phyloP scores from a whole-genome alignment of 2,329 filamentous ascomycete genomes.

The Geosmithia morbida region DNA sequence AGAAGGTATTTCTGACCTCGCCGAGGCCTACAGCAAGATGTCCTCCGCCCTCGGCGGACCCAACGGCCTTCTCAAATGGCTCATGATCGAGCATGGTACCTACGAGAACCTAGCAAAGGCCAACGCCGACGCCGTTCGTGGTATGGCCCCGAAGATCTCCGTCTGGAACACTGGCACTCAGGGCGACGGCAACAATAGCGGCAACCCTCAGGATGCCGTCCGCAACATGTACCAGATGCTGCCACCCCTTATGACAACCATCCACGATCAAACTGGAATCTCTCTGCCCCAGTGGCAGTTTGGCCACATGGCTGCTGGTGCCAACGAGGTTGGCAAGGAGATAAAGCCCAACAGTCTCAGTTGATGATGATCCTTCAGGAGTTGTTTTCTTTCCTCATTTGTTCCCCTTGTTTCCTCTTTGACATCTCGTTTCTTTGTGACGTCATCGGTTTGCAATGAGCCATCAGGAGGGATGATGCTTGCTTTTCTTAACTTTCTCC shows the following conservation, averaged over 20 bases:
- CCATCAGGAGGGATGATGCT: not conserved
- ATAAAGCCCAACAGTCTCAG: constrained; percentile 4
- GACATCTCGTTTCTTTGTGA: not conserved
- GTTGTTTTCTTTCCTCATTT: not conserved
- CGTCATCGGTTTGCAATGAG: not conserved
- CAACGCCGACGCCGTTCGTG: constrained; percentile 61
- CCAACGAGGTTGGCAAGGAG: constrained; percentile 13
- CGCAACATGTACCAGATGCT: constrained; percentile 75
- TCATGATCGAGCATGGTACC: constrained; percentile 76
- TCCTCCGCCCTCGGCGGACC: constrained; percentile 63
- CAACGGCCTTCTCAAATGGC: constrained; percentile 63
- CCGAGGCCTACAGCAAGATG: constrained; percentile 63
- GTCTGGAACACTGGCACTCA: constrained; percentile 68
- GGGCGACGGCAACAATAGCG: constrained; percentile 19
- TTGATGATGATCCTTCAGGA: not conserved
- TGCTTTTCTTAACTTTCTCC: not conserved
- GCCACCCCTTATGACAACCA: constrained; percentile 69
- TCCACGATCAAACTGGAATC: constrained; percentile 81
- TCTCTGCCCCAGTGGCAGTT: constrained; percentile 65
- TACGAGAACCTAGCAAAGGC: constrained; percentile 66
- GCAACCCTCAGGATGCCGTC: constrained; percentile 44
- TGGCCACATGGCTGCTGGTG: constrained; percentile 25
- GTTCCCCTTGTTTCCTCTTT: not conserved
- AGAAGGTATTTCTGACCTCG: constrained; percentile 63
- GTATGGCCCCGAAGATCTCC: constrained; percentile 77